Conservation (phyloP, 352 stramenopile genomes). For the Pythium vanterpoolii region DNA sequence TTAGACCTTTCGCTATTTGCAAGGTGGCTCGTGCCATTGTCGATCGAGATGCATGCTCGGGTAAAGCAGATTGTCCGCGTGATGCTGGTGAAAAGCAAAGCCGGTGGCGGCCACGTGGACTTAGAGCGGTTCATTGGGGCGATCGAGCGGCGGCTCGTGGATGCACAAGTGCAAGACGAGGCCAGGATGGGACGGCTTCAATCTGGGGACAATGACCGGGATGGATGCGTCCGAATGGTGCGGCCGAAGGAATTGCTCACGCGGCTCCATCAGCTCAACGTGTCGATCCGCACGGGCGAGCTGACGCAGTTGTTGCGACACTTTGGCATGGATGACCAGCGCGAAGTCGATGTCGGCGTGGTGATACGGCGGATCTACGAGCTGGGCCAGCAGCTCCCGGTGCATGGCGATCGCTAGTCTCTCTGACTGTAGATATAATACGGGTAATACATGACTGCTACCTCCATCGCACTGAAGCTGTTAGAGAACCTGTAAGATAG, state of each 20-base stretch:
- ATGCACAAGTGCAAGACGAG: neutral
- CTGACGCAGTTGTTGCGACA: conserved; percentile 38
- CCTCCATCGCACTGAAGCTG: no score
- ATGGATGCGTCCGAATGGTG: conserved; percentile 7
- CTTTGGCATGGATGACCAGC: conserved; percentile 44
- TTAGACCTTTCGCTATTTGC: conserved; percentile 44
- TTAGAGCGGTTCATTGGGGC: conserved; percentile 41
- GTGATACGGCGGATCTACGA: conserved; percentile 50
- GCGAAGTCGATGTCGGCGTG: conserved; percentile 37
- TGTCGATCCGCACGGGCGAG: conserved; percentile 36
- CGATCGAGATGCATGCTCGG: conserved; percentile 30
- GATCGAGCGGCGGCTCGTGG: conserved; percentile 2
- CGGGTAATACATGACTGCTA: no score
- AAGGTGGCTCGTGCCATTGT: conserved; percentile 36
- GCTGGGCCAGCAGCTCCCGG: conserved; percentile 6
- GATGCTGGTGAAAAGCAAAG: conserved; percentile 48
- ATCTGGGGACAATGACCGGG: neutral
- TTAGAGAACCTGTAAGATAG: no score
- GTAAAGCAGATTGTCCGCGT: conserved; percentile 30
- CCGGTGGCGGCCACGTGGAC: conserved; percentile 39
- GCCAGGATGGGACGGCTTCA: neutral
- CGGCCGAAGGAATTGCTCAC: conserved; percentile 29
- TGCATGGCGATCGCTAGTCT: neutral
- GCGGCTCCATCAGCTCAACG: conserved; percentile 45
- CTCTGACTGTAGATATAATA: no score